Percentiles rank a stretch among this genome's conserved stretches.
phyloP scores from a whole-genome alignment of 805 yeast species.

The Spathaspora boniae region DNA sequence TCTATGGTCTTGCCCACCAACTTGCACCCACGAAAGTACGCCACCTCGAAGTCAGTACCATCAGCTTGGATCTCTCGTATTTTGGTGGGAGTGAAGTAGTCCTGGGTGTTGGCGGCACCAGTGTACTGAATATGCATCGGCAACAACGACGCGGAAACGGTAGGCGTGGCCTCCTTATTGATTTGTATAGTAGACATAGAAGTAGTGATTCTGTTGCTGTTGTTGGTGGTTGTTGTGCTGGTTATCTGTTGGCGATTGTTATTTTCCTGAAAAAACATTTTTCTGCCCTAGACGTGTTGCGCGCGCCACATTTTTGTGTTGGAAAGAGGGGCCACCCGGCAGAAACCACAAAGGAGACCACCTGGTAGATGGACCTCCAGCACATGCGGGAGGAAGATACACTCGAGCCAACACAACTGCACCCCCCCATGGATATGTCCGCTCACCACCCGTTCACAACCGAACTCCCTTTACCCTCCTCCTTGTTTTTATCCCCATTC shows the following conservation, averaged over 20 bases:
- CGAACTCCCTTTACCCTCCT: too few relatives aligned
- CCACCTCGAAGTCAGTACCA: conserved; percentile 13
- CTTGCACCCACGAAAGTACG: conserved; percentile 35
- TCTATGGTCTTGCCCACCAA: conserved; percentile 23
- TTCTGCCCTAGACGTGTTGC: background rate
- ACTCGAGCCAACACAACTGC: too few relatives aligned
- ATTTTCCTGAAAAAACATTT: background rate
- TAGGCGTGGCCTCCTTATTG: conserved; percentile 7
- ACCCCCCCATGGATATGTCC: too few relatives aligned
- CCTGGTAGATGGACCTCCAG: too few relatives aligned
- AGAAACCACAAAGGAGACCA: too few relatives aligned
- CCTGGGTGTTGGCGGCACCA: conserved; percentile 31
- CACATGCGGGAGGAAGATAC: too few relatives aligned
- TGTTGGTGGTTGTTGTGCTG: background rate
- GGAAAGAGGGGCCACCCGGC: too few relatives aligned
- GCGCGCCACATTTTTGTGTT: too few relatives aligned
- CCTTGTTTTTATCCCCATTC: too few relatives aligned
- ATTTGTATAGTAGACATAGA: conserved; percentile 7
- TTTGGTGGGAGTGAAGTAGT: conserved; percentile 30
- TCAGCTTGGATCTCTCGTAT: conserved; percentile 12
- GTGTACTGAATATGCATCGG: conserved; percentile 26
- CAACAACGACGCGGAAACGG: conserved; percentile 20
- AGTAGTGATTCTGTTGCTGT: too few relatives aligned
- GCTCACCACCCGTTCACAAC: too few relatives aligned
- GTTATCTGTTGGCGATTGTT: background rate